Conservation (phyloP, 176 grass and related monocot species). For the Hordeum marinum region DNA sequence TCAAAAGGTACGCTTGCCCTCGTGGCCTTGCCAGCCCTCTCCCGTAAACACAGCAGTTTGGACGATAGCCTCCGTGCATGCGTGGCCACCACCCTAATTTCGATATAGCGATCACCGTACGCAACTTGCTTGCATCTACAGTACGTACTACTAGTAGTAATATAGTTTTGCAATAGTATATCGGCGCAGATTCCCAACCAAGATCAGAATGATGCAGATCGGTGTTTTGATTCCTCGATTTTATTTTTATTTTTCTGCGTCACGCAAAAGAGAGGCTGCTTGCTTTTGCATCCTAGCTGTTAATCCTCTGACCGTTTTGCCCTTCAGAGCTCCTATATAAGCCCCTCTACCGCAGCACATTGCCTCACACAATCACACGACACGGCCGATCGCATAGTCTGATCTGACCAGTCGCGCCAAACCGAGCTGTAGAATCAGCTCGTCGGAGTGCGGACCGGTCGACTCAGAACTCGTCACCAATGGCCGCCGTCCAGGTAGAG, state of each 20-base stretch:
- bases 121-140: slow-evolving; percentile 7
- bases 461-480: slow-evolving; percentile 14
- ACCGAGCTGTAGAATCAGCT: neutral
- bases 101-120: neutral
- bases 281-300: neutral
- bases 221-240: neutral
- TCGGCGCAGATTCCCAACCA: neutral
- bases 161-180: neutral
- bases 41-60: neutral
- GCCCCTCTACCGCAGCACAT: neutral
- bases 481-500: slow-evolving; percentile 70
- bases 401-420: neutral
- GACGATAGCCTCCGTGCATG: neutral
- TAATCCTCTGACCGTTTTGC: slow-evolving; percentile 22
- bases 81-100: neutral
- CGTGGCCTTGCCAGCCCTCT: slow-evolving; percentile 14
- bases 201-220: neutral
- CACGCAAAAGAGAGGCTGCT: neutral
- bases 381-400: neutral
- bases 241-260: neutral
- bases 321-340: slow-evolving; percentile 35
- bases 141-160: no score
- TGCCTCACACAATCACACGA: slow-evolving; percentile 37
- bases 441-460: neutral
- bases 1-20: slow-evolving; percentile 31